Evolutionary conservation across 2,329 filamentous ascomycete species (phyloP), one percentile per base, ranked within the genome.

Genomic region (Penicillium sumatraense): DNA sequence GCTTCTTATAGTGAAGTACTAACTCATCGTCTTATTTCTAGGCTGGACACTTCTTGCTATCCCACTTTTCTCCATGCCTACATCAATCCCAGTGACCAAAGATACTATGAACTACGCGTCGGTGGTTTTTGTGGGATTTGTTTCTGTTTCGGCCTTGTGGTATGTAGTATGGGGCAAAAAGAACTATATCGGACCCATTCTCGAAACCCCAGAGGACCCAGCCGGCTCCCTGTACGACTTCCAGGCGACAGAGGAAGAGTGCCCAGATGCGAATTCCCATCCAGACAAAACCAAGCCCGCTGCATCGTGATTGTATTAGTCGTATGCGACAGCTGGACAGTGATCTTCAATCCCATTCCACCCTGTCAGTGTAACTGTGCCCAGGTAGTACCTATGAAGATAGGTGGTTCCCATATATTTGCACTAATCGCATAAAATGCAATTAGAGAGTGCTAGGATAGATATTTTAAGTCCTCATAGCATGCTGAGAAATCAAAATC

Each of bases 31-130:
- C 24, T 29, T 18, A 11, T 14, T 24, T n/a, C 9, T 29, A 60
- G 57, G 36, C 52, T 90, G 87, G 87, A 86, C 84, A 38, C 65
- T 80, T 11, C 80, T 90, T 51, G 86, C 86, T 24, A 83, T 89
- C 48, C 86, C 87, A 2, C 63, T 86, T 3, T 86, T 85, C 66
- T 81, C 77, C 33, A 78, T 76, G 69, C 84, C 84, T 1, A 80
- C 76, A 13, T 78, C 79, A 24, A 70, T 83, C 47, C 83, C 83
- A 3, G 81, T 83, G 54, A 83, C 77, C 1, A 73, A 74, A 1
- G 78, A 73, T 1, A 79, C 79, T 49, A 84, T 83, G 71, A 86
- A 85, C 58, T 86, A 86, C 63, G 82, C 83, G 2, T 77, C 76
- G 38, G 83, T 85, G 1, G 83, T 87, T 2, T 81, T 86, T 57